Evolutionary conservation across 2,329 filamentous ascomycete species (phyloP).

Genomic region (Spiromastix sp.): DNA sequence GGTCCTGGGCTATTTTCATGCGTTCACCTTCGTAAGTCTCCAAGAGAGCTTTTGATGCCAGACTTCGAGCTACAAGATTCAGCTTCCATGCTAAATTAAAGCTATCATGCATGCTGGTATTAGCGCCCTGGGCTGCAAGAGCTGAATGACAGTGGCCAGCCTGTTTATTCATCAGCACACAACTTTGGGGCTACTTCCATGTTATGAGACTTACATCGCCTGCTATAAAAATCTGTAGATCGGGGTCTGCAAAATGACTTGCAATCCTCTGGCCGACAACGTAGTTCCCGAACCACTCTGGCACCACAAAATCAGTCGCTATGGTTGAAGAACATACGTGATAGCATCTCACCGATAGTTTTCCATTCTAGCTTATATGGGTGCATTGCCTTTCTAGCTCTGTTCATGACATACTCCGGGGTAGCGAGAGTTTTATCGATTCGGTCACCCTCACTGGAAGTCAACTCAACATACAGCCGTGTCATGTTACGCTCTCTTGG

Average conservation of each 20-base stretch:
- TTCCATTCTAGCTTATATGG: slow-evolving; percentile 38
- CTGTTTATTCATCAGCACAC: slow-evolving; percentile 7
- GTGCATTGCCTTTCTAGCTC: slow-evolving; percentile 31
- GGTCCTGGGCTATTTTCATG: slow-evolving; percentile 5
- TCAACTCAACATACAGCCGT: slow-evolving; percentile 54
- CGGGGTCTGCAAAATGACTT: slow-evolving; percentile 32
- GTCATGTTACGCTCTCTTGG: slow-evolving; percentile 56
- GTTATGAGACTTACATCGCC: slow-evolving; percentile 29
- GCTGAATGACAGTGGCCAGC: slow-evolving; percentile 49
- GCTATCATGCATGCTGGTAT: slow-evolving; percentile 27
- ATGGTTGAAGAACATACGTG: background rate
- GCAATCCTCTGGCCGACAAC: slow-evolving; percentile 41
- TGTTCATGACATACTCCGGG: slow-evolving; percentile 59
- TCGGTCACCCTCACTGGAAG: slow-evolving; percentile 35
- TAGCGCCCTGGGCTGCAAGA: slow-evolving; percentile 48
- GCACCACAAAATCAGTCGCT: background rate
- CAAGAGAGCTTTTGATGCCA: slow-evolving; percentile 16
- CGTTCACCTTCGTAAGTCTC: slow-evolving; percentile 22
- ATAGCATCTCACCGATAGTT: slow-evolving; percentile 21
- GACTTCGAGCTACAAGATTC: slow-evolving; percentile 18
- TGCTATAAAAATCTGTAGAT: slow-evolving; percentile 37
- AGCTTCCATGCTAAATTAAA: slow-evolving; percentile 29
- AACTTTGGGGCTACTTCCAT: background rate
- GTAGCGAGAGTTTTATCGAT: slow-evolving; percentile 53
- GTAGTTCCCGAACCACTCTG: slow-evolving; percentile 43